phyloP scores from a whole-genome alignment of 164 flowering plant species.

The Stephania yunnanensis region DNA sequence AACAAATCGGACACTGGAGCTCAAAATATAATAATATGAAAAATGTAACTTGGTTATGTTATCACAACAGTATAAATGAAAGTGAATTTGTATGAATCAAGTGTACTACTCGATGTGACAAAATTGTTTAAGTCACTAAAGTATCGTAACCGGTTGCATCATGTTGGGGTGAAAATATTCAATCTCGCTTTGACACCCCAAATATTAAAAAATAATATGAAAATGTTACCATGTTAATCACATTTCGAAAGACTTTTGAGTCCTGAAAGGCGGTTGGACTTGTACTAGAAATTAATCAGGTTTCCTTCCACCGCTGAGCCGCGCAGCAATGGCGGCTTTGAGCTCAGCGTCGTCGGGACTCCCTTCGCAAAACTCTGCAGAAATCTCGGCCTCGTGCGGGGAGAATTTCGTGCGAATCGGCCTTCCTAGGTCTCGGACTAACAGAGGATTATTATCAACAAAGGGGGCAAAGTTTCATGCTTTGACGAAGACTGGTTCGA shows the following conservation, averaged over 20 bases:
- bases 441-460: neutral
- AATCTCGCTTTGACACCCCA: too few relatives aligned
- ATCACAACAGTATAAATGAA: too few relatives aligned
- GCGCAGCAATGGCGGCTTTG: conserved; percentile 14
- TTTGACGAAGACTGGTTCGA: neutral
- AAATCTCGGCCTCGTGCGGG: neutral
- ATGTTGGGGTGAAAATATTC: too few relatives aligned
- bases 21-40: too few relatives aligned
- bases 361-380: neutral
- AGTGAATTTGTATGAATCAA: too few relatives aligned
- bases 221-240: too few relatives aligned
- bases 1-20: too few relatives aligned
- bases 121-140: too few relatives aligned
- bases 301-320: neutral
- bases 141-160: too few relatives aligned
- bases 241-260: neutral
- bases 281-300: neutral
- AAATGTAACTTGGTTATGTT: too few relatives aligned
- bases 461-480: neutral
- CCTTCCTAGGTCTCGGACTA: neutral
- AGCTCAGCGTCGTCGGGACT: conserved; percentile 4
- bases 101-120: too few relatives aligned
- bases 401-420: neutral
- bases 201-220: too few relatives aligned
- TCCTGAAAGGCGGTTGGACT: neutral